A percentile compares a stretch with the other conserved stretches of the same genome.
Evolutionary conservation across 1,284 basidiomycete genomes (phyloP).

Genomic region (Heterobasidion occidentale): DNA sequence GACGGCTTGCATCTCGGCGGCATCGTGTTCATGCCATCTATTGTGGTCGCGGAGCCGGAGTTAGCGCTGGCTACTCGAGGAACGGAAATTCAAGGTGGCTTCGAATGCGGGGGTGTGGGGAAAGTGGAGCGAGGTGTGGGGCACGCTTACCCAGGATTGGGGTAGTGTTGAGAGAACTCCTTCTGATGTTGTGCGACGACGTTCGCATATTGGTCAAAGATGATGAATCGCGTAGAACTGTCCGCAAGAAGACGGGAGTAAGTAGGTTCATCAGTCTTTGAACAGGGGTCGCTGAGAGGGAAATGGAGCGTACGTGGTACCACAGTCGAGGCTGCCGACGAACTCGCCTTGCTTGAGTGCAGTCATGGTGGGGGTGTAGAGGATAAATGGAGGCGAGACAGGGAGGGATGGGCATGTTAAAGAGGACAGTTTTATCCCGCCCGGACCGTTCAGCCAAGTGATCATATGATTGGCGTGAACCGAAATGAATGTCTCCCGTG

Average conservation of each 20-base stretch:
- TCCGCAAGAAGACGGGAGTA: neutral
- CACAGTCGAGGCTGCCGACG: slow-evolving; percentile 86
- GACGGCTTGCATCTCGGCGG: slow-evolving; percentile 74
- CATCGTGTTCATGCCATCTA: slow-evolving; percentile 96
- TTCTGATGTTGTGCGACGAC: slow-evolving; percentile 84
- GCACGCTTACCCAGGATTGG: slow-evolving; percentile 66
- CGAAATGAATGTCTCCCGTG: too few species aligned
- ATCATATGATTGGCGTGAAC: too few species aligned
- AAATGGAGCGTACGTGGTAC: slow-evolving; percentile 74
- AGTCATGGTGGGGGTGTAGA: slow-evolving; percentile 23
- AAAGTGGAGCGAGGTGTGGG: neutral
- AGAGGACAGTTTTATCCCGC: neutral
- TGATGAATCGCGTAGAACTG: slow-evolving; percentile 90
- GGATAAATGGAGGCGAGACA: neutral
- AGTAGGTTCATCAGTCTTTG: neutral
- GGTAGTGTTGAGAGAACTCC: slow-evolving; percentile 90
- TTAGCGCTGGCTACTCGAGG: neutral
- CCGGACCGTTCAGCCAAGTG: too few species aligned
- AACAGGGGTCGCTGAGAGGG: neutral
- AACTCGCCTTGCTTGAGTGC: slow-evolving; percentile 61
- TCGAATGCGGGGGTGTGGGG: neutral
- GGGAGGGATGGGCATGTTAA: neutral
- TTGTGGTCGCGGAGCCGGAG: neutral
- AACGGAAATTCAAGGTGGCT: neutral
- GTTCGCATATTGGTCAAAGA: slow-evolving; percentile 87